Evolutionary conservation across 1,139 yeast species (phyloP).

Genomic region (Kurtzmaniella quercitrusa): DNA sequence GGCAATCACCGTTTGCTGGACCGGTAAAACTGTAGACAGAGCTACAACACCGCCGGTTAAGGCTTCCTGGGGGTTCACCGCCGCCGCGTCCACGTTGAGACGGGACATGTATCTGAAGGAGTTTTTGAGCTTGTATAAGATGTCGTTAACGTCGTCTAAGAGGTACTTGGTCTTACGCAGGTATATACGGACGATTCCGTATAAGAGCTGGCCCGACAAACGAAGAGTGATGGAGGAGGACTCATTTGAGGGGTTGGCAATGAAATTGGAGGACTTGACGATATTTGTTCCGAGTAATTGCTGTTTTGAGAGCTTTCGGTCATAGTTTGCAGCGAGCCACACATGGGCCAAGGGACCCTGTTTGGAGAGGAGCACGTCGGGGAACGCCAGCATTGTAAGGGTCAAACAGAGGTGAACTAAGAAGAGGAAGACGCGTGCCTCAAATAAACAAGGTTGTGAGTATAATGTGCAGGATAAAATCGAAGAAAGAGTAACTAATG

Average conservation of each 20-base stretch:
- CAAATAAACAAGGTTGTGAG: not conserved
- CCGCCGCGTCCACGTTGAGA: not conserved
- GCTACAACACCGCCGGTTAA: constrained; percentile 21
- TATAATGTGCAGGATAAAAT: no score
- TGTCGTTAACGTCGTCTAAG: constrained; percentile 80
- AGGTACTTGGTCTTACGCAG: constrained; percentile 82
- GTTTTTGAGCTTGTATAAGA: constrained; percentile 66
- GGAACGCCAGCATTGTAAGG: constrained; percentile 18
- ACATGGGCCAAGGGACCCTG: constrained; percentile 87
- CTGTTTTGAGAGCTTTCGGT: constrained; percentile 70
- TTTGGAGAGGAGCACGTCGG: constrained; percentile 49
- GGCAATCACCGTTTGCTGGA: constrained; percentile 47
- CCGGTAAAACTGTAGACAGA: constrained; percentile 39
- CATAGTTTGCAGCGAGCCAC: constrained; percentile 92
- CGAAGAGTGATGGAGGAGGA: constrained; percentile 60
- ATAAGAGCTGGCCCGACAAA: constrained; percentile 80
- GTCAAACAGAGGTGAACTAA: not conserved
- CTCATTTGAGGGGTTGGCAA: constrained; percentile 19
- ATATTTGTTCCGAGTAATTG: constrained; percentile 75
- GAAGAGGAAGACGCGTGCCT: not conserved
- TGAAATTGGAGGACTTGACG: constrained; percentile 58
- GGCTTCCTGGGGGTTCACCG: constrained; percentile 13
- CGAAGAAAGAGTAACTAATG: not conserved
- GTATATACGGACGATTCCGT: constrained; percentile 87
- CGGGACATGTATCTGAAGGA: constrained; percentile 45